Conservation (phyloP, 2,329 filamentous ascomycete species). For the Calcarisporium arbuscula region DNA sequence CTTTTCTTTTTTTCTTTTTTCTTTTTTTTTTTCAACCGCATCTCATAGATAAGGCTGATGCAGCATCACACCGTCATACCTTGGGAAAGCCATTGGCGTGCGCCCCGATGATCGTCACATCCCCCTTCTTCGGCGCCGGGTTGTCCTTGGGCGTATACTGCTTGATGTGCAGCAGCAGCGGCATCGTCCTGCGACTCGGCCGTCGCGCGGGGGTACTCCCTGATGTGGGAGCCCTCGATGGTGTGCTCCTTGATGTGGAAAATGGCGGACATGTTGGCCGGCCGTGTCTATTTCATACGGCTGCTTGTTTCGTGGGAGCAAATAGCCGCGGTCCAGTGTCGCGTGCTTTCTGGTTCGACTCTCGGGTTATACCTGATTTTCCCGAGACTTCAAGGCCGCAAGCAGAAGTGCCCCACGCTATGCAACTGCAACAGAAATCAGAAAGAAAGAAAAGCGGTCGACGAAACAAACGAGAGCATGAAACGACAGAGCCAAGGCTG, state of each 20-base stretch:
- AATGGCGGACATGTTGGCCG: constrained; percentile 15
- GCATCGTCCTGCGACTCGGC: constrained; percentile 67
- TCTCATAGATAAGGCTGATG: neutral
- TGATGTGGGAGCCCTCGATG: constrained; percentile 68
- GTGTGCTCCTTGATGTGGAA: constrained; percentile 70
- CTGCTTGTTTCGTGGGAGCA: neutral
- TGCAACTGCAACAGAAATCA: too few relatives aligned
- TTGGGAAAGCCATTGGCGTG: constrained; percentile 95
- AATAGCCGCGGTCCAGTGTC: too few relatives aligned
- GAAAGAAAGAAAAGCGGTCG: too few relatives aligned
- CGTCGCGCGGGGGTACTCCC: constrained; percentile 73
- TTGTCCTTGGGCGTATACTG: constrained; percentile 79
- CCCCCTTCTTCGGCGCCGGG: constrained; percentile 58
- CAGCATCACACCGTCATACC: constrained; percentile 33
- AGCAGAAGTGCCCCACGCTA: too few relatives aligned
- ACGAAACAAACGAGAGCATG: too few relatives aligned
- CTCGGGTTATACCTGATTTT: too few relatives aligned
- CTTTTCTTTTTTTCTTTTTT: too few relatives aligned
- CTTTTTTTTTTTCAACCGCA: neutral
- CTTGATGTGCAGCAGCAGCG: constrained; percentile 70
- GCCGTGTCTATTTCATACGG: neutral
- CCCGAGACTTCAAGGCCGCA: too few relatives aligned
- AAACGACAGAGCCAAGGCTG: too few relatives aligned
- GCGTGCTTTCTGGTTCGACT: too few relatives aligned
- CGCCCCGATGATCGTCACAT: constrained; percentile 77